Evolutionary conservation across 139 green algal species (phyloP).

Genomic region (Chlamydomonas asymmetrica): DNA sequence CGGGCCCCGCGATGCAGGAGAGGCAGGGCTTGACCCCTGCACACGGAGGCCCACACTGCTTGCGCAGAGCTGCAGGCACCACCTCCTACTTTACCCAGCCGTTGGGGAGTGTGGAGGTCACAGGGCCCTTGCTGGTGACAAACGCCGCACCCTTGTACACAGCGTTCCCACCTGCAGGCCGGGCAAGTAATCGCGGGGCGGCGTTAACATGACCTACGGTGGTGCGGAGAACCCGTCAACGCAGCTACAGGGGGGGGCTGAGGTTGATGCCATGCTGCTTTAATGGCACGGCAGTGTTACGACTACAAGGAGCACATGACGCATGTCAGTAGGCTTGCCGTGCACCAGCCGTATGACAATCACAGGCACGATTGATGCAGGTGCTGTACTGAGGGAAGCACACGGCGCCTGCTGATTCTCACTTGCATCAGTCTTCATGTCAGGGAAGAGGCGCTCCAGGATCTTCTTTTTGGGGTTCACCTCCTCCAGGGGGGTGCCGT

Average conservation of each 20-base stretch:
- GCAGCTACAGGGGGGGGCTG: background rate
- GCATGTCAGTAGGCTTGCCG: no score
- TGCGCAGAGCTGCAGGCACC: background rate
- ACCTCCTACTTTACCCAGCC: constrained; percentile 26
- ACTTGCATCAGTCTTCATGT: constrained; percentile 73
- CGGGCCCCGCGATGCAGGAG: no score
- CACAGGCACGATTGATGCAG: background rate
- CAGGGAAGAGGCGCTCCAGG: constrained; percentile 76
- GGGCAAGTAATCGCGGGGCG: no score
- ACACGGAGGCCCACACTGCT: no score
- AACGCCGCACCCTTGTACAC: constrained; percentile 78
- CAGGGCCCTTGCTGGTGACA: constrained; percentile 70
- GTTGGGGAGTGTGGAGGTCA: constrained; percentile 59
- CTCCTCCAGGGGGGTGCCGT: constrained; percentile 54
- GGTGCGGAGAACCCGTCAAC: constrained; percentile 57
- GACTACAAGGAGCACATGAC: background rate
- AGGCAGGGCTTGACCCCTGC: no score
- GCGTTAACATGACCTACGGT: no score
- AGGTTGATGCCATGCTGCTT: background rate
- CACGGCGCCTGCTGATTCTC: no score
- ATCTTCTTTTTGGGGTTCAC: constrained; percentile 92
- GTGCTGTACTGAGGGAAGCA: background rate
- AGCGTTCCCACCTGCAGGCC: no score
- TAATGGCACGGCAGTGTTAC: background rate
- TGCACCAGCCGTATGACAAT: no score